Evolutionary conservation across 2,329 filamentous ascomycete species (phyloP), one percentile per base, ranked within the genome.

Genomic region (Coniochaeta sp.): DNA sequence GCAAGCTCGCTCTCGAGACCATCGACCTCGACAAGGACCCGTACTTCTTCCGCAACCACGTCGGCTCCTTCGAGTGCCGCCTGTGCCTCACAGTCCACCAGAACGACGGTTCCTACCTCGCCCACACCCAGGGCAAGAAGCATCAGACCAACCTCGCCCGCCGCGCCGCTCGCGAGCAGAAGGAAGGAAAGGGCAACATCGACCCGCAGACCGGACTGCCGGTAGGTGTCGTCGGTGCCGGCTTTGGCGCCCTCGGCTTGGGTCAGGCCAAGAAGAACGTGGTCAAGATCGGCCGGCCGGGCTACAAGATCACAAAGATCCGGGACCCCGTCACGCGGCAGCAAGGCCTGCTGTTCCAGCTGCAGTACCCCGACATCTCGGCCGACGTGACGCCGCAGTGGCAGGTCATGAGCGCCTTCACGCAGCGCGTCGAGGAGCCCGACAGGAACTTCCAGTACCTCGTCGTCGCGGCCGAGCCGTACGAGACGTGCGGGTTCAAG

Each of bases 1-100:
- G 93, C 75, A 97, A 97, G 80, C 92, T 99, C 72, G 95, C 95
- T 61, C 90, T 99, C 71, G 95, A 99, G 79, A 96, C 92, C 60
- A 99, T 99, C 81, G 93, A 98, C 79, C 90, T 98, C 64, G 95
- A 98, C 78, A 98, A 97, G 79, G 95, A 99, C 78, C 95, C 95
- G 0, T 99, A 98, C 84, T 97, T 98, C 81, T 99, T 99, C 88
- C 96, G 96, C 76, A 99, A 99, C 81, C 93, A 99, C 76, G 91
- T 98, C 69, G 95, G 95, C 71, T 95, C 89, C 71, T 99, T 97
- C 77, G 95, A 99, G 77, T 99, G 95, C 75, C 90, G 95, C 32
- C 89, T 99, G 44, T 99, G 95, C 72, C 81, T 99, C 28, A 99
- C 95, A 0, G 93, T 98, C 4, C 95, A 99, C 81, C 95, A 99